These are phyloP conservation scores for Avena atlantica DNA, from an alignment of 176 grass and related monocot genomes.

Conservation along the genomic window DNA sequence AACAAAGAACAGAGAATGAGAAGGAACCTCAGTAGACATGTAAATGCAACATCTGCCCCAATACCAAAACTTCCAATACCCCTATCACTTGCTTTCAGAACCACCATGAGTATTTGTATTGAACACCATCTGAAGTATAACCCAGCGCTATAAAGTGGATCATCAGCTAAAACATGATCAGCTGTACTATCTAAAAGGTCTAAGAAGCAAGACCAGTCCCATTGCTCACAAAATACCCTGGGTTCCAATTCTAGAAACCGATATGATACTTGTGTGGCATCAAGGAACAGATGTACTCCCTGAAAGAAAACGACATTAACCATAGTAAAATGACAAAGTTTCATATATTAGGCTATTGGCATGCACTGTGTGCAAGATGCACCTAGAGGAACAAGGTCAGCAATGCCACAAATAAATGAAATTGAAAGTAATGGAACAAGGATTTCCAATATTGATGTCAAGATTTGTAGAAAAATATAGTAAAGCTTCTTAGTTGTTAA, in stretches of 20 bases:
- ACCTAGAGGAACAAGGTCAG: constrained; percentile 14
- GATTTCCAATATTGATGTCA: background rate
- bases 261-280: constrained; percentile 64
- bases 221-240: constrained; percentile 69
- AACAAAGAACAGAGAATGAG: constrained; percentile 26
- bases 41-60: constrained; percentile 65
- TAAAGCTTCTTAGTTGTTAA: background rate
- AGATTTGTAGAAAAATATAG: background rate
- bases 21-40: constrained; percentile 76
- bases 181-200: constrained; percentile 60
- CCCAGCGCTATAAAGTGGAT: constrained; percentile 38
- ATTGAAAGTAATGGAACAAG: background rate
- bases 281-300: constrained; percentile 66
- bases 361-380: background rate
- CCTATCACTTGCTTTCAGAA: constrained; percentile 75
- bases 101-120: constrained; percentile 73
- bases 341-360: background rate
- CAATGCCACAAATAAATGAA: background rate
- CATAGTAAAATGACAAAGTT: constrained; percentile 24
- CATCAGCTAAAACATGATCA: constrained; percentile 54
- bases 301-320: constrained; percentile 49
- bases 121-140: constrained; percentile 82
- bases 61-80: constrained; percentile 75
- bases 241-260: constrained; percentile 84
- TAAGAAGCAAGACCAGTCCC: constrained; percentile 93